A percentile compares a stretch with the other conserved stretches of the same genome.
Conservation (phyloP, 352 stramenopile species). For the Aphanomyces euteiches region DNA sequence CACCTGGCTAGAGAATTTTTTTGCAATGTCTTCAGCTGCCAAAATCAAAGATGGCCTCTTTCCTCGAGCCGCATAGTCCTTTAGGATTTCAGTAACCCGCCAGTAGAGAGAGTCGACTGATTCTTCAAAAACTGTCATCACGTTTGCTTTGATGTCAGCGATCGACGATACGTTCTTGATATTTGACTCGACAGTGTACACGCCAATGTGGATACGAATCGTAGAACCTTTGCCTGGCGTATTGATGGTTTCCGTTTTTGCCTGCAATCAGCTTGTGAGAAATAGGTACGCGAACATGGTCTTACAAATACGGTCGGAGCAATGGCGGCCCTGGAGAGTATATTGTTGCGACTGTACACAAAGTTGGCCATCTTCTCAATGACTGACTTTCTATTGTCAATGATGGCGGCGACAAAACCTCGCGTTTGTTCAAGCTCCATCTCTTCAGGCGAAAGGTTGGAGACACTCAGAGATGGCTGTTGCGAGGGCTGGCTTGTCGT, state of each 20-base stretch:
- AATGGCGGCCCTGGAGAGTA: not conserved
- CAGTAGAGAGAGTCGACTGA: not conserved
- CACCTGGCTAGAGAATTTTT: too few relatives aligned
- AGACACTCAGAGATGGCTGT: too few relatives aligned
- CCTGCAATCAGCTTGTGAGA: not conserved
- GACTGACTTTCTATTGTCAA: not conserved
- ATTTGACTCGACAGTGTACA: not conserved
- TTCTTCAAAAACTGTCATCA: not conserved
- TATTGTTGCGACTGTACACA: not conserved
- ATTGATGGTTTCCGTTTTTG: not conserved
- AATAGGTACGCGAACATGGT: too few relatives aligned
- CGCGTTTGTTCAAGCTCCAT: not conserved
- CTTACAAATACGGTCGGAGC: not conserved
- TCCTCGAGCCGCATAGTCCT: too few relatives aligned
- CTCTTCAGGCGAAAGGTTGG: not conserved
- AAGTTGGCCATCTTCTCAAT: not conserved
- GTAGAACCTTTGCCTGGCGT: not conserved
- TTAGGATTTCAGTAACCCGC: too few relatives aligned
- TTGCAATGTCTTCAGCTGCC: too few relatives aligned
- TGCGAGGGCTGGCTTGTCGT: too few relatives aligned
- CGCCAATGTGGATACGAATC: not conserved
- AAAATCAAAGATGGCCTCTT: too few relatives aligned
- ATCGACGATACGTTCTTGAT: not conserved
- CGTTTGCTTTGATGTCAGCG: not conserved
- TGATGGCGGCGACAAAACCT: not conserved